Evolutionary conservation across 1,284 basidiomycete genomes (phyloP).

Genomic region (Ceratobasidium sp.): DNA sequence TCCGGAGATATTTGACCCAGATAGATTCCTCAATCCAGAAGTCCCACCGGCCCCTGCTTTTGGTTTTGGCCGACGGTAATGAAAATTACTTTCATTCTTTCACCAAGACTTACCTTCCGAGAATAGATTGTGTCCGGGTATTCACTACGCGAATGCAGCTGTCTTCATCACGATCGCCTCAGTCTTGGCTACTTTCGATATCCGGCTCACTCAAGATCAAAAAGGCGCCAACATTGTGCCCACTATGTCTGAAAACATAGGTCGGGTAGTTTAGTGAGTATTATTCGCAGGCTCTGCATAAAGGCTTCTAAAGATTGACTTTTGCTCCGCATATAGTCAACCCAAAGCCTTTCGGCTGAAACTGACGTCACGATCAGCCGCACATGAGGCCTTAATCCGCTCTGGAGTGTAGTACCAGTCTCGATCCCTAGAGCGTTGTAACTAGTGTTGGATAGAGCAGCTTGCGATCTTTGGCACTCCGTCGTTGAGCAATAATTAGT

Average conservation of each 20-base stretch:
- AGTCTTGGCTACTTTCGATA: slow-evolving; percentile 52
- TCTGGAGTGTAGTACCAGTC: background rate
- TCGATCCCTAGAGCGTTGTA: background rate
- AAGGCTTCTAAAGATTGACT: background rate
- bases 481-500: too few species aligned
- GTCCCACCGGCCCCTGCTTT: slow-evolving; percentile 16
- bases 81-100: too few species aligned
- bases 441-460: background rate
- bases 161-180: slow-evolving; percentile 50
- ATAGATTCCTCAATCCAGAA: slow-evolving; percentile 7
- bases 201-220: background rate
- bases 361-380: slow-evolving; percentile 5
- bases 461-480: background rate
- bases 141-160: slow-evolving; percentile 52
- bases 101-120: background rate
- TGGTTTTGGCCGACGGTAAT: slow-evolving; percentile 29
- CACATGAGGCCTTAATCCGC: background rate
- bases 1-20: slow-evolving; percentile 26
- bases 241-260: background rate
- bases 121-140: slow-evolving; percentile 52
- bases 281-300: background rate
- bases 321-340: slow-evolving; percentile 7
- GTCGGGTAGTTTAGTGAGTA: background rate
- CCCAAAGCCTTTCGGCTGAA: slow-evolving; percentile 1
- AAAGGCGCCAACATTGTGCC: background rate